Evolutionary conservation across 1,139 yeast species (phyloP).

Genomic region (Blastobotrys illinoisensis): DNA sequence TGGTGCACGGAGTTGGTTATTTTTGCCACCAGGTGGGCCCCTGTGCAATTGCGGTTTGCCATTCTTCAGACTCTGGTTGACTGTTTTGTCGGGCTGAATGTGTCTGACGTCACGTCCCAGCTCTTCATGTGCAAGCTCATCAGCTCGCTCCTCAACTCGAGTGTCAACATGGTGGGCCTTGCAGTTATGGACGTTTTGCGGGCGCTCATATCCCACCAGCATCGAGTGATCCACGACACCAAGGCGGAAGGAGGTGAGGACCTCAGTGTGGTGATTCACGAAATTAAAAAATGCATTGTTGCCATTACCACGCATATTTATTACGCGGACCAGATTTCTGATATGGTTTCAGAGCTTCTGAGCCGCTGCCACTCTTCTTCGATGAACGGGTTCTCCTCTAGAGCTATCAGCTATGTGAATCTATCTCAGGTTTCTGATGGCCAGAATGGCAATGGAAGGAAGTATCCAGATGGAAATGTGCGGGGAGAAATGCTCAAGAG

Average conservation of each 20-base stretch:
- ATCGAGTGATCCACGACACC: conserved; percentile 37
- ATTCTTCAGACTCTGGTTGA: conserved; percentile 46
- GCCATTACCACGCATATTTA: conserved; percentile 67
- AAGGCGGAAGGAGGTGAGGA: conserved; percentile 5
- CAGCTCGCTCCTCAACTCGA: conserved; percentile 67
- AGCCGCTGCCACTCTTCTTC: neutral
- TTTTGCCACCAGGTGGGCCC: conserved; percentile 66
- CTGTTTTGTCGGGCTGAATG: conserved; percentile 25
- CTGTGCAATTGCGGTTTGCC: conserved; percentile 79
- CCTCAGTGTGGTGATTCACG: conserved; percentile 19
- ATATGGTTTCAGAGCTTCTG: conserved; percentile 53
- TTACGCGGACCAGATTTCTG: conserved; percentile 76
- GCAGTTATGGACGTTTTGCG: conserved; percentile 80
- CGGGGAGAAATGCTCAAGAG: conserved; percentile 12
- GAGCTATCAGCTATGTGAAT: neutral
- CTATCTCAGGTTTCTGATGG: neutral
- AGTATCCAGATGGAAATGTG: neutral
- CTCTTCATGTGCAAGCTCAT: conserved; percentile 48
- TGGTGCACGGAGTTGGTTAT: conserved; percentile 62
- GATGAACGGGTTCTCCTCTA: neutral
- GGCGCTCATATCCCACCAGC: conserved; percentile 55
- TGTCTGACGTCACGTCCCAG: conserved; percentile 38
- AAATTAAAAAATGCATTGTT: conserved; percentile 43
- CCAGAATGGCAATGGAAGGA: neutral
- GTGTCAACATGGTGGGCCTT: conserved; percentile 80